phyloP scores from a whole-genome alignment of 768 basidiomycete genomes.

The Naematelia encephala region DNA sequence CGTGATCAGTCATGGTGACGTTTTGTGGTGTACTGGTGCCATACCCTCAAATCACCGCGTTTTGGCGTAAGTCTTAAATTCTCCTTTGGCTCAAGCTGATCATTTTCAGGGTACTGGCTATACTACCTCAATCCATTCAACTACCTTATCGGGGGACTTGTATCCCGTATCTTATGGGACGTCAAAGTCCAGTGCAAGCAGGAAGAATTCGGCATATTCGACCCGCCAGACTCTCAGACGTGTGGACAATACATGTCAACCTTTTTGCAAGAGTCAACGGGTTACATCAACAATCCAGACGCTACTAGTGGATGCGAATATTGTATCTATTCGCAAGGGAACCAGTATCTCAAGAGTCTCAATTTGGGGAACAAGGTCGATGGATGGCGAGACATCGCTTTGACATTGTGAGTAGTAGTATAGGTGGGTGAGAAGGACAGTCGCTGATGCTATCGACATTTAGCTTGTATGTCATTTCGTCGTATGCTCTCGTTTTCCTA shows the following conservation, averaged over 20 bases:
- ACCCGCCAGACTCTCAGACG: constrained; percentile 43
- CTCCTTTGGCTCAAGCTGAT: no score
- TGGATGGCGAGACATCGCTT: constrained; percentile 32
- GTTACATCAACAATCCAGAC: constrained; percentile 38
- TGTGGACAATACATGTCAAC: constrained; percentile 43
- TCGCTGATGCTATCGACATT: background rate
- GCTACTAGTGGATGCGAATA: constrained; percentile 36
- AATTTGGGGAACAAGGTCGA: constrained; percentile 26
- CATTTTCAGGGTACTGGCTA: constrained; percentile 5
- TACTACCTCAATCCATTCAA: constrained; percentile 47
- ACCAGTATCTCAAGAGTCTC: constrained; percentile 38
- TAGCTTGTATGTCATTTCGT: constrained; percentile 23
- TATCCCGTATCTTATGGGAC: constrained; percentile 42
- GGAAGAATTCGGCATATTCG: constrained; percentile 36
- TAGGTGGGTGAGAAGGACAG: background rate
- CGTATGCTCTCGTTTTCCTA: constrained; percentile 28
- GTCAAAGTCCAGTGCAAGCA: constrained; percentile 39
- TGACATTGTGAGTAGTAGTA: constrained; percentile 25
- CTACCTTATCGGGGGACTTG: constrained; percentile 44
- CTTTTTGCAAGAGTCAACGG: constrained; percentile 35
- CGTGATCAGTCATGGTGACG: constrained; percentile 24
- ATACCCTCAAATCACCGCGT: constrained; percentile 34
- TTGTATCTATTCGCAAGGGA: constrained; percentile 39
- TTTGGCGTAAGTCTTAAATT: constrained; percentile 27
- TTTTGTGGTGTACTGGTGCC: constrained; percentile 44